Percentiles rank a stretch among this genome's conserved stretches.
These are phyloP conservation scores for Backusella parvicylindrica DNA, from an alignment of 192 early-diverging fungal species.

Conservation along the genomic window DNA sequence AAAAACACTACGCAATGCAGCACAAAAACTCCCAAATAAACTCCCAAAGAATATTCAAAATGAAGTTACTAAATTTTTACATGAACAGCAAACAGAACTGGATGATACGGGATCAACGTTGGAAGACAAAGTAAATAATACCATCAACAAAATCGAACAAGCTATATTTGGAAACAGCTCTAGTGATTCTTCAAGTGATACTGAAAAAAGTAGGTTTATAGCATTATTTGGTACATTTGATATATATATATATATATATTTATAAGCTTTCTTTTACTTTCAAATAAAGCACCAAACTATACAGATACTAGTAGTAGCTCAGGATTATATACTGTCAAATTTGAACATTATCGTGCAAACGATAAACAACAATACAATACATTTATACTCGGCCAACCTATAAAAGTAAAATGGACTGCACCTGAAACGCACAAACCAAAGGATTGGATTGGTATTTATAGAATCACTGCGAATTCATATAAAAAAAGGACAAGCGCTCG, in stretches of 20 bases:
- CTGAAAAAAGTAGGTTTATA: background rate
- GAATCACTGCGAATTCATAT: constrained; percentile 70
- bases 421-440: constrained; percentile 59
- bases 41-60: constrained; percentile 41
- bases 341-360: background rate
- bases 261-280: background rate
- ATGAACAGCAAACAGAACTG: constrained; percentile 24
- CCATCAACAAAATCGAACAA: constrained; percentile 50
- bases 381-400: constrained; percentile 75
- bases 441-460: constrained; percentile 95
- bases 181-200: constrained; percentile 22
- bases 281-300: background rate
- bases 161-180: constrained; percentile 24
- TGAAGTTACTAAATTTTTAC: constrained; percentile 38
- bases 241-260: background rate
- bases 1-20: constrained; percentile 57
- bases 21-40: constrained; percentile 51
- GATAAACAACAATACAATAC: background rate
- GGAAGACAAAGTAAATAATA: constrained; percentile 3
- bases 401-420: constrained; percentile 70
- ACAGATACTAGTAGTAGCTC: background rate
- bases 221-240: background rate
- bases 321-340: background rate
- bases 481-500: constrained; percentile 65
- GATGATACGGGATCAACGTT: constrained; percentile 37